Conservation (phyloP, 1,284 basidiomycete species). For the Jaminaea rosea region DNA sequence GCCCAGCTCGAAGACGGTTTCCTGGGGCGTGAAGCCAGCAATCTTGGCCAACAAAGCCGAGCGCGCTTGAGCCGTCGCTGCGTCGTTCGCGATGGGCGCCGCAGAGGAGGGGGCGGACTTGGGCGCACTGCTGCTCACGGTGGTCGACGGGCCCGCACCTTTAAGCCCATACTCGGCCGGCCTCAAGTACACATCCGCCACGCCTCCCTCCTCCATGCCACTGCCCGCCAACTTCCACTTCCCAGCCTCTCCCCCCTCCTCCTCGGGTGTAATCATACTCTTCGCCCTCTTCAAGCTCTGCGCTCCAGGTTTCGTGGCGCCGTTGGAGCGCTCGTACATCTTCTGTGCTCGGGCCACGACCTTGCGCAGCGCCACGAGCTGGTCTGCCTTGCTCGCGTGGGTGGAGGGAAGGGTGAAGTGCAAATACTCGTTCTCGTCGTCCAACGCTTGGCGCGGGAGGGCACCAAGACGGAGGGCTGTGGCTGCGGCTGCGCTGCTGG, state of each 20-base stretch:
- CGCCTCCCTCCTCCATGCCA: constrained; percentile 58
- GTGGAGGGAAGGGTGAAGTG: constrained; percentile 55
- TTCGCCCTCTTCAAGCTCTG: constrained; percentile 58
- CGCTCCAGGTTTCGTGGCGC: constrained; percentile 68
- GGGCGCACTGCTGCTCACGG: too few relatives aligned
- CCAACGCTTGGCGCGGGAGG: constrained; percentile 59
- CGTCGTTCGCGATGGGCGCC: constrained; percentile 6
- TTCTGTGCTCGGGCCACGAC: constrained; percentile 83
- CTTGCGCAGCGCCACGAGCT: constrained; percentile 64
- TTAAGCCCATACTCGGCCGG: constrained; percentile 27
- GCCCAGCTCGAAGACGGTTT: constrained; percentile 88
- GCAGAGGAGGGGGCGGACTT: constrained; percentile 3
- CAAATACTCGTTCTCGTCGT: constrained; percentile 70
- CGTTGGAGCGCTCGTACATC: constrained; percentile 88
- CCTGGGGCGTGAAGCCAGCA: constrained; percentile 70
- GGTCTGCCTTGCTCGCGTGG: constrained; percentile 22
- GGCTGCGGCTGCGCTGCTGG: constrained; percentile 9
- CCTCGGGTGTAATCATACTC: constrained; percentile 55
- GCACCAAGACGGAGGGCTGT: constrained; percentile 58
- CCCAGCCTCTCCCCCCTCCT: constrained; percentile 21
- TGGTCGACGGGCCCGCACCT: constrained; percentile 9
- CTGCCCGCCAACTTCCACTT: constrained; percentile 58
- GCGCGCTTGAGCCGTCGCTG: constrained; percentile 52
- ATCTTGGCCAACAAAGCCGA: constrained; percentile 66
- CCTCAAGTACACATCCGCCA: constrained; percentile 58